These are phyloP conservation scores for Tricholoma furcatifolium DNA, from an alignment of 768 basidiomycete genomes.

Conservation along the genomic window DNA sequence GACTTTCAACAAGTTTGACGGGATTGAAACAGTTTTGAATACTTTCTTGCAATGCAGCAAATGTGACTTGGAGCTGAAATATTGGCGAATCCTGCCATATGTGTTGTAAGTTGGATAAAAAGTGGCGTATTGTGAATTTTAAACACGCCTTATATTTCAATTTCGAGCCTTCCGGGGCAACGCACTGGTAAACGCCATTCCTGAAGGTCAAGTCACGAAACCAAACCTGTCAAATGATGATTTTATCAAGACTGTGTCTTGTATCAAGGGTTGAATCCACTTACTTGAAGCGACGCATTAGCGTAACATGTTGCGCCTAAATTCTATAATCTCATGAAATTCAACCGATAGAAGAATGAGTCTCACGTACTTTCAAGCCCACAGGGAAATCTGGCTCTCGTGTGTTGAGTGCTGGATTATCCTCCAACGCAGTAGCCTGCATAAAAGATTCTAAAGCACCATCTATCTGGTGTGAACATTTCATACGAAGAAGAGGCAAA, in stretches of 20 bases:
- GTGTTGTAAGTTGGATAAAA: background rate
- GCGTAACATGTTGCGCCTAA: constrained; percentile 97
- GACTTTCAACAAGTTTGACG: constrained; percentile 76
- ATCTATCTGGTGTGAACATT: constrained; percentile 32
- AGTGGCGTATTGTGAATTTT: background rate
- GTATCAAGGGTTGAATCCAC: constrained; percentile 7
- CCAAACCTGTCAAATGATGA: constrained; percentile 66
- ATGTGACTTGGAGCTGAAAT: constrained; percentile 75
- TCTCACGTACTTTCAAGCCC: constrained; percentile 63
- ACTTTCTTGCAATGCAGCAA: constrained; percentile 83
- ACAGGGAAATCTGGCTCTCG: constrained; percentile 63
- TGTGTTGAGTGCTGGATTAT: constrained; percentile 49
- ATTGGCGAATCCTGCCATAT: constrained; percentile 66
- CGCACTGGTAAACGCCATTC: constrained; percentile 77
- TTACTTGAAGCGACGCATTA: constrained; percentile 89
- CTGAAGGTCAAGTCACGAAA: constrained; percentile 84
- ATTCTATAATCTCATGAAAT: constrained; percentile 52
- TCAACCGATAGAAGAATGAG: background rate
- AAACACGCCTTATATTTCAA: constrained; percentile 36
- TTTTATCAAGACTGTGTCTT: background rate
- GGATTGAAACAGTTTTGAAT: constrained; percentile 78
- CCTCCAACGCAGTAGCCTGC: constrained; percentile 49
- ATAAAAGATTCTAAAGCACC: constrained; percentile 50
- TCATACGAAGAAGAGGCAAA: constrained; percentile 8
- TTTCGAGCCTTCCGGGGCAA: constrained; percentile 51